Evolutionary conservation across 2,329 filamentous ascomycete genomes (phyloP).

Genomic region (Sporothrix inflata): DNA sequence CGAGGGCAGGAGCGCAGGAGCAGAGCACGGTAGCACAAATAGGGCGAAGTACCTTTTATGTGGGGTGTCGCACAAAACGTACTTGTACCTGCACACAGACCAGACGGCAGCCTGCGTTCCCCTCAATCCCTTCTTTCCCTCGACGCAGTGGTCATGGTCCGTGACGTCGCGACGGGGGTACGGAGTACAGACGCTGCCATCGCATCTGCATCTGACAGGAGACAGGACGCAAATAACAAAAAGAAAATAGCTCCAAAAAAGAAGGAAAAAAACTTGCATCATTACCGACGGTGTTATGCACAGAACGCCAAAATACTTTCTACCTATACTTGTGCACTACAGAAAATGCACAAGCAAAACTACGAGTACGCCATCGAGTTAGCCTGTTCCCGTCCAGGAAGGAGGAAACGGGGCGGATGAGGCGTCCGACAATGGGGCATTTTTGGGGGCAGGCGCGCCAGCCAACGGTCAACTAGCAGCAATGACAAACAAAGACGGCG

Average conservation of each 20-base stretch:
- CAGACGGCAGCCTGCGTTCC: neutral
- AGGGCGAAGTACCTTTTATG: constrained; percentile 10
- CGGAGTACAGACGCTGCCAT: neutral
- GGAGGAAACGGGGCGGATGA: neutral
- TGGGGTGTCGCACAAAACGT: neutral
- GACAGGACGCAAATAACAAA: constrained; percentile 7
- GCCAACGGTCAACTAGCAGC: neutral
- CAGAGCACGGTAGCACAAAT: neutral
- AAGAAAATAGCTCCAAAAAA: neutral
- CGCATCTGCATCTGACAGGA: neutral
- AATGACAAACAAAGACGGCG: neutral
- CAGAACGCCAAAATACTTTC: neutral
- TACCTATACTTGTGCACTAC: too few species aligned
- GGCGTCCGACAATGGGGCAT: constrained; percentile 1
- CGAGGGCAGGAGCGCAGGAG: neutral
- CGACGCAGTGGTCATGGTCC: constrained; percentile 16
- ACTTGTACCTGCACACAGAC: neutral
- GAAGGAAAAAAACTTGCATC: neutral
- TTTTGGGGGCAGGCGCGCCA: neutral
- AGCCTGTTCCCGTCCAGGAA: neutral
- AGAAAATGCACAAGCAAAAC: neutral
- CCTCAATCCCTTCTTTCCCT: neutral
- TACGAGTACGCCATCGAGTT: neutral
- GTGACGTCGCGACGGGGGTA: constrained; percentile 4
- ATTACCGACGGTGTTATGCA: neutral